phyloP scores from a whole-genome alignment of 2,329 filamentous ascomycete species.

The Aspergillus fumigatiaffinis region DNA sequence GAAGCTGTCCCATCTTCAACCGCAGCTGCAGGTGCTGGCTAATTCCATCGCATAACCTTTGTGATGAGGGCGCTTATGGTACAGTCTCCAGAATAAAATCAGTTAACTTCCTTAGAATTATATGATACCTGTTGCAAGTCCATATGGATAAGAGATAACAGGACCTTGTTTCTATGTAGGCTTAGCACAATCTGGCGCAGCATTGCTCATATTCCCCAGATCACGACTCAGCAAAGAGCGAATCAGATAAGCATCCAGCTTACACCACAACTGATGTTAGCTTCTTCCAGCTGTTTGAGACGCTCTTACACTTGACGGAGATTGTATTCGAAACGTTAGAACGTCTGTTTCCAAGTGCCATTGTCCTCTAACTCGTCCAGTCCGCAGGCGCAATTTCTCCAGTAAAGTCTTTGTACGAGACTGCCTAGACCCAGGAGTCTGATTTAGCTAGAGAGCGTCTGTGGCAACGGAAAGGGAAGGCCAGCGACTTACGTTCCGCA shows the following conservation, averaged over 20 bases:
- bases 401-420: constrained; percentile 59
- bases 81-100: not conserved
- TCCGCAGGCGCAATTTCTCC: constrained; percentile 70
- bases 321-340: constrained; percentile 66
- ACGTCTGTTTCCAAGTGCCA: constrained; percentile 72
- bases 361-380: constrained; percentile 78
- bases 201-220: constrained; percentile 80
- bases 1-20: constrained; percentile 32
- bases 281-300: constrained; percentile 68
- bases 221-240: constrained; percentile 76
- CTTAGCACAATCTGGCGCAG: constrained; percentile 41
- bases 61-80: not conserved
- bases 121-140: not conserved
- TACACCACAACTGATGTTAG: constrained; percentile 67
- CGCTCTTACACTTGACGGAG: constrained; percentile 63
- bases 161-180: not conserved
- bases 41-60: constrained; percentile 2
- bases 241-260: constrained; percentile 72
- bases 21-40: constrained; percentile 25
- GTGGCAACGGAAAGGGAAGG: not conserved
- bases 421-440: constrained; percentile 50
- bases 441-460: not conserved
- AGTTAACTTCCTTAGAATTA: not conserved
- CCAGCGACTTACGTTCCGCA: constrained; percentile 58
- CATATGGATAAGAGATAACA: not conserved